Evolutionary conservation across 345 rosid genomes (phyloP).

Genomic region (Cardamine chenopodiifolia): DNA sequence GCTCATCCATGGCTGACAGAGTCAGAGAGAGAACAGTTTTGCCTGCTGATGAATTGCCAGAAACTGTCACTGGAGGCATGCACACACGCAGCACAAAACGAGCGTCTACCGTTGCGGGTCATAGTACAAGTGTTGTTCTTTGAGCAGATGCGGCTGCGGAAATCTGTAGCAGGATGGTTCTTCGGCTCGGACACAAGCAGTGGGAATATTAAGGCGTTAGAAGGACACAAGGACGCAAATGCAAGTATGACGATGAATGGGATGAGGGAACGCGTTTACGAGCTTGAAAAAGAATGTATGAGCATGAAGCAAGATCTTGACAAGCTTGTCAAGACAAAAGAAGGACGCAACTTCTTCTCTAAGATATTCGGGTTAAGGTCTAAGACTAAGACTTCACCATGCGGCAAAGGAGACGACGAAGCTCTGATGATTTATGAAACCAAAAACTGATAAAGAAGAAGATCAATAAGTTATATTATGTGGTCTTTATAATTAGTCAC

Average conservation of each 20-base stretch:
- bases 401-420: constrained; percentile 22
- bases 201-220: constrained; percentile 45
- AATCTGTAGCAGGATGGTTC: constrained; percentile 72
- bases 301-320: constrained; percentile 79
- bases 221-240: constrained; percentile 46
- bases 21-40: constrained; percentile 72
- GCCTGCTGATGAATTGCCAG: constrained; percentile 83
- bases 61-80: constrained; percentile 89
- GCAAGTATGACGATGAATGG: constrained; percentile 47
- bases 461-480: not conserved
- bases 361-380: constrained; percentile 50
- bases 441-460: constrained; percentile 26
- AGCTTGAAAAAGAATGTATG: constrained; percentile 79
- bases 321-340: constrained; percentile 67
- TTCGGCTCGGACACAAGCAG: constrained; percentile 61
- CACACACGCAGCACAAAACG: constrained; percentile 94
- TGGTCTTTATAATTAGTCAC: not conserved
- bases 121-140: constrained; percentile 89
- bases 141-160: constrained; percentile 85
- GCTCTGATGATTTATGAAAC: constrained; percentile 19
- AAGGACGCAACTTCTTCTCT: constrained; percentile 61
- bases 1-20: constrained; percentile 93
- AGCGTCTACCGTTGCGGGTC: constrained; percentile 83
- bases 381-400: constrained; percentile 46
- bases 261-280: constrained; percentile 67